Percentiles rank a stretch among this genome's conserved stretches.
phyloP scores from a whole-genome alignment of 1,139 yeast species.

The Protomyces pachydermus region DNA sequence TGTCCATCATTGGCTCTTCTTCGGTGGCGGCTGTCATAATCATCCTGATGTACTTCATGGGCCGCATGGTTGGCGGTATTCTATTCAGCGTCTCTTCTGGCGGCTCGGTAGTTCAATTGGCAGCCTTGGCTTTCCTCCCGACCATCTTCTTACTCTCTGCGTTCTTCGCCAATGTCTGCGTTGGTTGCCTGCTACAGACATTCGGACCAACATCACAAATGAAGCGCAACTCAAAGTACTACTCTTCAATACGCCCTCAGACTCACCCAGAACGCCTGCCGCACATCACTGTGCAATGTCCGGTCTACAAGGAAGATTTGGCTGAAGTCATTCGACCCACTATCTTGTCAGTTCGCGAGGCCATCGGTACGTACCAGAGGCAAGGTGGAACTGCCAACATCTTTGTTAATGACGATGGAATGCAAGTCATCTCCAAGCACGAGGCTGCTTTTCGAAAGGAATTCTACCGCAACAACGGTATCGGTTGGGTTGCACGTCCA shows the following conservation, averaged over 20 bases:
- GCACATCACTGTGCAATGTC: constrained; percentile 28
- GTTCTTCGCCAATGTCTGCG: constrained; percentile 19
- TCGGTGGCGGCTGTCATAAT: constrained; percentile 1
- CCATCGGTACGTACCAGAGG: constrained; percentile 25
- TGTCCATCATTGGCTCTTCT: neutral
- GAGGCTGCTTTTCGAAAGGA: constrained; percentile 11
- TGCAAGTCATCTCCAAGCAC: constrained; percentile 19
- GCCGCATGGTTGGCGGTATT: neutral
- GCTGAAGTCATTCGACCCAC: constrained; percentile 26
- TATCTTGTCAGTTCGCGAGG: constrained; percentile 13
- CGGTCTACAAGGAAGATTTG: constrained; percentile 26
- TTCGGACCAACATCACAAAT: constrained; percentile 26
- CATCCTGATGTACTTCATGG: neutral
- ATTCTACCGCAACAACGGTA: constrained; percentile 28
- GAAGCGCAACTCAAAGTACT: constrained; percentile 18
- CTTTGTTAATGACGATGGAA: constrained; percentile 28
- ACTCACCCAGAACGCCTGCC: constrained; percentile 21
- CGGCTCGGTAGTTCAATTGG: neutral
- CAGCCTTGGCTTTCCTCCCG: constrained; percentile 15
- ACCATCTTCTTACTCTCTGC: constrained; percentile 5
- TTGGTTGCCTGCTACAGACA: constrained; percentile 15
- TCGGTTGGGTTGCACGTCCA: constrained; percentile 31
- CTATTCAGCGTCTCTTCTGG: constrained; percentile 7
- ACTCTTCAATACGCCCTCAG: constrained; percentile 18
- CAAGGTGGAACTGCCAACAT: constrained; percentile 28